These are phyloP conservation scores for Tubosaeta sp. DNA, from an alignment of 768 basidiomycete species.

Conservation along the genomic window DNA sequence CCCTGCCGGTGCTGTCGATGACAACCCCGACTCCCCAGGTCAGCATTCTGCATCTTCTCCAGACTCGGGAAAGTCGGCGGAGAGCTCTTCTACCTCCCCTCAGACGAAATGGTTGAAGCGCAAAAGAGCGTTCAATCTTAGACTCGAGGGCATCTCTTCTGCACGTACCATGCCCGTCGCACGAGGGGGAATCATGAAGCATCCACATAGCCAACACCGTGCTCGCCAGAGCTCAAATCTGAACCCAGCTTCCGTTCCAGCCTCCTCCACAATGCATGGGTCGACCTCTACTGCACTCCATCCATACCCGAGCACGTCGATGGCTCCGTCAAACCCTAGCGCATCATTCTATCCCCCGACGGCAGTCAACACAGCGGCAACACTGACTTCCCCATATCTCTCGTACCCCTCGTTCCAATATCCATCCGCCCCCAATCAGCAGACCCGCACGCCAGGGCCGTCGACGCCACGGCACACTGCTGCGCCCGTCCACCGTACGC, in stretches of 20 bases:
- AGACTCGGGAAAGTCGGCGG: constrained; percentile 27
- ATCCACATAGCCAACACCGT: constrained; percentile 24
- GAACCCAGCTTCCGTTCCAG: constrained; percentile 26
- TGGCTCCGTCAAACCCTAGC: constrained; percentile 14
- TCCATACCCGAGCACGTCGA: constrained; percentile 14
- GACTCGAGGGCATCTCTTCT: constrained; percentile 40
- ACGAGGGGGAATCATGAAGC: constrained; percentile 26
- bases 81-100: constrained; percentile 26
- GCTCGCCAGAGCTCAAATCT: constrained; percentile 29
- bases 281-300: constrained; percentile 13
- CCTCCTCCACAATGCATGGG: constrained; percentile 9
- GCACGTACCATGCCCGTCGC: constrained; percentile 17
- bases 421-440: constrained; percentile 10
- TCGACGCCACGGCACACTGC: constrained; percentile 7
- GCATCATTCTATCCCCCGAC: constrained; percentile 29
- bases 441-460: constrained; percentile 8
- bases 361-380: constrained; percentile 27
- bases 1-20: constrained; percentile 11
- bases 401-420: constrained; percentile 29
- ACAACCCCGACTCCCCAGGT: constrained; percentile 19
- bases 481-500: constrained; percentile 11
- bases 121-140: constrained; percentile 56
- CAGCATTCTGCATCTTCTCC: constrained; percentile 14
- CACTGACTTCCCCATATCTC: constrained; percentile 31
- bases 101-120: constrained; percentile 47